Percentiles rank a stretch among this genome's conserved stretches.
phyloP scores from a whole-genome alignment of 192 early-diverging fungal species.

The Entomortierella chlamydospora region DNA sequence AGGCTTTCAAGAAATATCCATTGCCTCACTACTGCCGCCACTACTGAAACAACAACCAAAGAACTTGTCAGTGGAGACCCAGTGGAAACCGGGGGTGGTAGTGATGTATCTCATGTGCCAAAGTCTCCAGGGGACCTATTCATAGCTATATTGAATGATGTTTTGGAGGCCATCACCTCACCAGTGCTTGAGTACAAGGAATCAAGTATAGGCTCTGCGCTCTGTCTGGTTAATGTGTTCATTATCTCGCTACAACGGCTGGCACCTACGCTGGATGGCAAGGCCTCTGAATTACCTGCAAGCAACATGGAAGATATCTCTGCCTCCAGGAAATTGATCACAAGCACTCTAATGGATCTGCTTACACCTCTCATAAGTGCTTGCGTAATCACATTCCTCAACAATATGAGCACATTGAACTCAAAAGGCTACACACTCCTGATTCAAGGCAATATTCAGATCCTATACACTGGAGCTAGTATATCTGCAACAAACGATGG shows the following conservation, averaged over 20 bases:
- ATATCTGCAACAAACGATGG: neutral
- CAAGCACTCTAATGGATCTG: neutral
- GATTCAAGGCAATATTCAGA: conserved; percentile 1
- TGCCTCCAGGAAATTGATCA: neutral
- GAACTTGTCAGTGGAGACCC: neutral
- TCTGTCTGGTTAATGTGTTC: conserved; percentile 2
- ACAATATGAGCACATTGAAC: too few species aligned
- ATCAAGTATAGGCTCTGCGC: neutral
- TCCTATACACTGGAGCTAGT: neutral
- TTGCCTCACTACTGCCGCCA: neutral
- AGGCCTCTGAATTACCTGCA: neutral
- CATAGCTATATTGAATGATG: neutral
- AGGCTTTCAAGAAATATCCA: neutral
- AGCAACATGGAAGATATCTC: neutral
- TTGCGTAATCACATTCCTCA: neutral
- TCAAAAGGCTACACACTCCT: neutral
- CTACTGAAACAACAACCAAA: neutral
- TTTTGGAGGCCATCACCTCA: neutral
- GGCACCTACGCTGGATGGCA: neutral
- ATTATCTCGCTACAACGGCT: neutral
- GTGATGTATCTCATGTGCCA: neutral
- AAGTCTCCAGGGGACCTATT: neutral
- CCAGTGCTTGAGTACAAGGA: neutral
- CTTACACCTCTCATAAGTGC: neutral
- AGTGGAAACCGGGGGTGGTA: neutral